Evolutionary conservation across 768 basidiomycete genomes (phyloP).

Genomic region (Phaeolepiota aurea): DNA sequence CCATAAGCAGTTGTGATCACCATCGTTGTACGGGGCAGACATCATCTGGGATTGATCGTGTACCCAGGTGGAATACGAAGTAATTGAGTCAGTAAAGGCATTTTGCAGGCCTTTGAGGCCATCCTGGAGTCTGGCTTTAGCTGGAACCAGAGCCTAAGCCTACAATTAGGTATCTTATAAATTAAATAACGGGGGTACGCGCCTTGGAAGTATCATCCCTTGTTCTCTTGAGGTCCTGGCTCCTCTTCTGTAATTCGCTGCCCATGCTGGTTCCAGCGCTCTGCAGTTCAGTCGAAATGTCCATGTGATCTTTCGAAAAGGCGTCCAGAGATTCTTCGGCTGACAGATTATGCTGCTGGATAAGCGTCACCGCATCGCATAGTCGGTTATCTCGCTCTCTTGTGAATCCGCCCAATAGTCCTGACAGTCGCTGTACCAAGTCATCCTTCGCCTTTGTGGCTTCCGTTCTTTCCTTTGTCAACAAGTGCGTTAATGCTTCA

Average conservation of each 20-base stretch:
- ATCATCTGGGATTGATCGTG: conserved; percentile 39
- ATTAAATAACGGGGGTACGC: background rate
- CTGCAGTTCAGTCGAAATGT: conserved; percentile 31
- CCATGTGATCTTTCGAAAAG: conserved; percentile 41
- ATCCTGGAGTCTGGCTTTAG: conserved; percentile 30
- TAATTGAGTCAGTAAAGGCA: conserved; percentile 35
- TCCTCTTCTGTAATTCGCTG: conserved; percentile 32
- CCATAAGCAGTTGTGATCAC: conserved; percentile 18
- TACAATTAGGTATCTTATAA: conserved; percentile 18
- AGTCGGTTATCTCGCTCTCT: conserved; percentile 60
- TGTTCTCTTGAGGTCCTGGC: conserved; percentile 42
- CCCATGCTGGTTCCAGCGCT: conserved; percentile 31
- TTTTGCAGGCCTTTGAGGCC: conserved; percentile 36
- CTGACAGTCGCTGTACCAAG: conserved; percentile 66
- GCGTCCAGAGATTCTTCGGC: conserved; percentile 41
- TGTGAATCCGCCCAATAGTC: conserved; percentile 63
- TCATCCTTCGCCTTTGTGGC: conserved; percentile 65
- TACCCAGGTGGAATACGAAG: conserved; percentile 43
- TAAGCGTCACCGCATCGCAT: conserved; percentile 42
- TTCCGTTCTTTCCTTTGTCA: conserved; percentile 59
- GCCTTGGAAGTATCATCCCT: conserved; percentile 43
- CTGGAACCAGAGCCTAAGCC: conserved; percentile 30
- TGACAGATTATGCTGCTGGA: conserved; percentile 48
- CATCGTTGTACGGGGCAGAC: conserved; percentile 32
- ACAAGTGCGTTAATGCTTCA: conserved; percentile 43